Evolutionary conservation across 2,329 filamentous ascomycete genomes (phyloP), one percentile per base, ranked within the genome.

Genomic region (Emydomyces testavorans): DNA sequence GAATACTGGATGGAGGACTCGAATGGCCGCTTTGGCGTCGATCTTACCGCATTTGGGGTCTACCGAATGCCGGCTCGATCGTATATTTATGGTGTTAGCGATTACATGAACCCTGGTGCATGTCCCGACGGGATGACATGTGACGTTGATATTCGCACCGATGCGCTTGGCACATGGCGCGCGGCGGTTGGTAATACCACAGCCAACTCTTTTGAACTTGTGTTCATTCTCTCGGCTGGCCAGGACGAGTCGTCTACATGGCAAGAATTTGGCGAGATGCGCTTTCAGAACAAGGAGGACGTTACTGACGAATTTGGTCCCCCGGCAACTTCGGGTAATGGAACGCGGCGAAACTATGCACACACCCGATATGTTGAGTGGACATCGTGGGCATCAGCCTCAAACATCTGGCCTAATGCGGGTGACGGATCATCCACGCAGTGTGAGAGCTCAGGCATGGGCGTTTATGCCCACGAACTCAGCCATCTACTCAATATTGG

Each of bases 221-320:
- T 54, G 20, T 54, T 54, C 29, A 51, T 54, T 43, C 52, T 54
- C 15, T 54, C 52, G 16, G 52, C 52, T 8, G 52, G 52, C 18
- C 46, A 51, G 36, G 51, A 54, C 28, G 52, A 54, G 44, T 54
- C 52, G 1, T 40, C 52, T 5, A 51, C 52, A 20, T 54, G 52
- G 52, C 52, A 53, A 18, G 52, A 54, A 46, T 54, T 54, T 39
- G 52, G 52, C 36, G 52, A 54, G 48, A 54, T 54, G 48, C 49
- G 41, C 21, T 54, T 52, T 36, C 43, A 38, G 16, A 51, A 20
- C 10, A 35, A 35, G 20, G 42, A 53, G 39, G 52, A 54, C 36
- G 46, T 54, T 7, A 18, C 52, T 20, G 43, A 34, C 28, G 40
- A 46, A 15, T 53, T 53, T 28, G 52, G 52, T 2, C 52, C 52